Percentiles rank a stretch among this genome's conserved stretches.
Evolutionary conservation across 108 stramenopile genomes (phyloP).

Genomic region (Conticribra weissflogii): DNA sequence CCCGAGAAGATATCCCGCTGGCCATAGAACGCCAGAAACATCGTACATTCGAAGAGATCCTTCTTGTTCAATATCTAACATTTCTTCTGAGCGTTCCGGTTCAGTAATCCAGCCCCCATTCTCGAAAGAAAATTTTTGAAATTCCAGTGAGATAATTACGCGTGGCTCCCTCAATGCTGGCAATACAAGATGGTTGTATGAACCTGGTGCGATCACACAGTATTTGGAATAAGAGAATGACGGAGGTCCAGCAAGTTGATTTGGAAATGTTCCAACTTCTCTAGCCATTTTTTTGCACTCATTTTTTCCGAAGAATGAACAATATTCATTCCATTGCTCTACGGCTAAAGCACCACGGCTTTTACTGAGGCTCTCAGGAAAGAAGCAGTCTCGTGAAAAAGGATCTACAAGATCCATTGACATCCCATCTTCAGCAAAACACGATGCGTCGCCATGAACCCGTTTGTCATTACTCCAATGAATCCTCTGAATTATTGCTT

Average conservation of each 20-base stretch:
- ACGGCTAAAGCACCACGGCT: slow-evolving; percentile 15
- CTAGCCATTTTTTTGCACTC: neutral
- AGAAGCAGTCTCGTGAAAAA: too few relatives aligned
- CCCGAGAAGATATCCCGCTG: slow-evolving; percentile 62
- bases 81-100: neutral
- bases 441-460: too few relatives aligned
- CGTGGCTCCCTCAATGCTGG: slow-evolving; percentile 46
- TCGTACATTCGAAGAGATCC: slow-evolving; percentile 59
- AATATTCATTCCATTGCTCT: slow-evolving; percentile 36
- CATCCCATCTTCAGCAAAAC: too few relatives aligned
- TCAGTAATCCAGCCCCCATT: neutral
- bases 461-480: neutral
- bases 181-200: slow-evolving; percentile 34
- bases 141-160: slow-evolving; percentile 15
- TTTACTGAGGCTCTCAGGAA: too few relatives aligned
- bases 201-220: slow-evolving; percentile 28
- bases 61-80: slow-evolving; percentile 60
- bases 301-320: slow-evolving; percentile 21
- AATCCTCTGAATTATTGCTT: neutral
- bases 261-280: neutral
- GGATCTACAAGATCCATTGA: too few relatives aligned
- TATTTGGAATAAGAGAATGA: too few relatives aligned
- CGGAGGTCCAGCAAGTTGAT: neutral
- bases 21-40: slow-evolving; percentile 63
- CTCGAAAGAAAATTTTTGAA: too few relatives aligned